phyloP scores from a whole-genome alignment of 371 early-diverging fungal genomes.

The Mucor velutinosus region DNA sequence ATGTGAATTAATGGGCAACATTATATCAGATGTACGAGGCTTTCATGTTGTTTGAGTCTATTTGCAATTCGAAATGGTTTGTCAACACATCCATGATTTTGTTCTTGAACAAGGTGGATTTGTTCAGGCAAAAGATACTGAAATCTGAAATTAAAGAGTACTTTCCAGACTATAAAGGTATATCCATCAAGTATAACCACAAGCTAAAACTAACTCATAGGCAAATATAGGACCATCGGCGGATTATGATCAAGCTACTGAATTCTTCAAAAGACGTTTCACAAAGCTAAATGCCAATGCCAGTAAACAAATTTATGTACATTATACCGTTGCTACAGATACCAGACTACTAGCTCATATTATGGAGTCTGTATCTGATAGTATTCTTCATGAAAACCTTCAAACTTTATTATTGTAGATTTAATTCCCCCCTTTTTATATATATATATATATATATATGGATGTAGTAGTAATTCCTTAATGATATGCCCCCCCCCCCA shows the following conservation, averaged over 20 bases:
- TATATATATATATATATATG: background rate
- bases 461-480: background rate
- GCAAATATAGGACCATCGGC: constrained; percentile 21
- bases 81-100: constrained; percentile 88
- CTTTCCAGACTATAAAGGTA: constrained; percentile 87
- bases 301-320: constrained; percentile 55
- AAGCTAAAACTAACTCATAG: background rate
- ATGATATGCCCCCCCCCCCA: background rate
- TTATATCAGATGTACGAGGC: constrained; percentile 79
- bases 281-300: constrained; percentile 29
- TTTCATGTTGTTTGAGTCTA: constrained; percentile 85
- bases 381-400: constrained; percentile 48
- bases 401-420: constrained; percentile 30
- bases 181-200: too few species aligned
- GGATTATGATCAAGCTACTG: constrained; percentile 25
- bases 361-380: constrained; percentile 57
- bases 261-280: constrained; percentile 27
- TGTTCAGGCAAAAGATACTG: constrained; percentile 83
- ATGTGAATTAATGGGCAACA: background rate
- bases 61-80: constrained; percentile 94
- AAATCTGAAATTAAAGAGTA: constrained; percentile 72
- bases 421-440: background rate
- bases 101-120: constrained; percentile 94
- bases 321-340: constrained; percentile 59
- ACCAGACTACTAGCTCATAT: constrained; percentile 52